Base-by-base conservation (phyloP, 805 yeast genomes). In the Lachancea quebecensis region DNA sequence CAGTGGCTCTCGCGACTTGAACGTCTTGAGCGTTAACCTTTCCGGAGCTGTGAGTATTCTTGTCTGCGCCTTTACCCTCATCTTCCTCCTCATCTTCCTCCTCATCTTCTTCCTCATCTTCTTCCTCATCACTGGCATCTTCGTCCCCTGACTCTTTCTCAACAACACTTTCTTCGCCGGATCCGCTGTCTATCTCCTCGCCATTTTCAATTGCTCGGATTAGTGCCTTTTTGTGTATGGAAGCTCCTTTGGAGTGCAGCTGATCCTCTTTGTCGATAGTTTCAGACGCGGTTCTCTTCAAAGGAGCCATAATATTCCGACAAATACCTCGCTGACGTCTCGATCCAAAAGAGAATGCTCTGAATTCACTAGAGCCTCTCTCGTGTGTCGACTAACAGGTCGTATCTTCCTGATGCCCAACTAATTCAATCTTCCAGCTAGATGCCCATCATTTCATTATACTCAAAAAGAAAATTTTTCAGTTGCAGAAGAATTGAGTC, bases 1-100 rank as follows among this genome's bases (percentile, higher is more conserved):
- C 93, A 1, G 97, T 86, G 63, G 90, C 97, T 56, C 95, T 76
- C 0, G 96, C 96, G 2, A 85, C 75, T 56, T 91, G 96, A 38
- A 91, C 80, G 47, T 93, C 96, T 54, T 87, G 90, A 0, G 93
- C 81, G 0, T 85, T 69, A 18, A 79, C 56, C 51, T 71, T 70
- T 41, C 64, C 61, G 38, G 50, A 36, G 7, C 41, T 33, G 31
- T 15, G 41, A 29, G 43, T 42, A 28, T 53, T 45, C 14, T 46
- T 45, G 11, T 47, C 53, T 2, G 21, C 30, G 16, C 12, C 18
- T 16, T 42, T 50, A 1, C 47, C 46, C 15, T 49, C 53, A 18
- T 50, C 56, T 8, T 46, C 47, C 25, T 45, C 53, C 28, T 54
- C 55, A 10, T 50, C 52, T 10, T 39, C 48, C 2, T 49, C 51